These are phyloP conservation scores for Pythium phragmitis DNA, from an alignment of 352 stramenopile genomes.

Conservation along the genomic window DNA sequence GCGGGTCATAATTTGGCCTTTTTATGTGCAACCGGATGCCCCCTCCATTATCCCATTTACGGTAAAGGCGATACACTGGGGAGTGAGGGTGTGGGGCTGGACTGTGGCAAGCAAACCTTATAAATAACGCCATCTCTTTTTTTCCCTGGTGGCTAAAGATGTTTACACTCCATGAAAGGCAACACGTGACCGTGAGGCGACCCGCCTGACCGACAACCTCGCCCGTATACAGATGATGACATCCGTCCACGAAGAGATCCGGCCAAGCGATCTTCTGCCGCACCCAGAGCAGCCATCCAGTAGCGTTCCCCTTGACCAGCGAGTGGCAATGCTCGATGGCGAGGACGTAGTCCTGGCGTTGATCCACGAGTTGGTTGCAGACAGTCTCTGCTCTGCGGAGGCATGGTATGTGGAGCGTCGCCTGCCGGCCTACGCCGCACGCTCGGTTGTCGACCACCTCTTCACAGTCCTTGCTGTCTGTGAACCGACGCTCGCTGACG, in stretches of 20 bases:
- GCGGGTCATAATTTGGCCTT: constrained; percentile 1
- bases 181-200: too few species aligned
- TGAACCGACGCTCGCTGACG: neutral
- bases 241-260: neutral
- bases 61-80: too few species aligned
- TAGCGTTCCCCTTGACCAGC: neutral
- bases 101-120: too few species aligned
- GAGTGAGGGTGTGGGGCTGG: too few species aligned
- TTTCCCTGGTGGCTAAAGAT: too few species aligned
- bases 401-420: constrained; percentile 24
- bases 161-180: too few species aligned
- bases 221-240: neutral
- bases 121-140: too few species aligned
- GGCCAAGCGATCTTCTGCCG: neutral
- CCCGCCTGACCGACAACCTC: too few species aligned
- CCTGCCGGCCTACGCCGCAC: constrained; percentile 33
- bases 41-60: too few species aligned
- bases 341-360: constrained; percentile 35
- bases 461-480: constrained; percentile 20
- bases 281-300: neutral
- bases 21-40: constrained; percentile 12
- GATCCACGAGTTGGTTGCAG: constrained; percentile 14
- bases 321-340: constrained; percentile 19
- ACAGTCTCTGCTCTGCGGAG: constrained; percentile 26
- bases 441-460: constrained; percentile 23